A percentile compares a stretch with the other conserved stretches of the same genome.
Evolutionary conservation across 345 rosid genomes (phyloP).

Genomic region (Eucalyptus decipiens): DNA sequence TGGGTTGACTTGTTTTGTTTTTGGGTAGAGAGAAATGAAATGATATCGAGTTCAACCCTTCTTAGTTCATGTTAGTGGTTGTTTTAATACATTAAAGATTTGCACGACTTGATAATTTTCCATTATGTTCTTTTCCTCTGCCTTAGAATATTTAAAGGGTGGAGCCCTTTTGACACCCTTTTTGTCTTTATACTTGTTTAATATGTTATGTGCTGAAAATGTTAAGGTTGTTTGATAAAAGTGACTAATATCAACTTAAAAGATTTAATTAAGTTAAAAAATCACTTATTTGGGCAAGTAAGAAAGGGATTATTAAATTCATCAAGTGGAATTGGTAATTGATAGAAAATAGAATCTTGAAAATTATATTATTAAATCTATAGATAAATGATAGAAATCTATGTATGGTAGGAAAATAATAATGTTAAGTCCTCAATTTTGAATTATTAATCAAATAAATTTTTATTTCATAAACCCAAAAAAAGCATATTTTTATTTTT

Average conservation of each 20-base stretch:
- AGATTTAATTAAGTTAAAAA: neutral
- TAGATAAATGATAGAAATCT: neutral
- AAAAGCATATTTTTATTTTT: neutral
- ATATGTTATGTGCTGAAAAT: neutral
- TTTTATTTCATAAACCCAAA: neutral
- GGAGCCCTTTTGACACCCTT: neutral
- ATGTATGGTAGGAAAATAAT: neutral
- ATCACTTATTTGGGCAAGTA: neutral
- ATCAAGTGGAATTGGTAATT: neutral
- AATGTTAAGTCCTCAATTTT: neutral
- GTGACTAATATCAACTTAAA: neutral
- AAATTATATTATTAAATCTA: neutral
- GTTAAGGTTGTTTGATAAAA: neutral
- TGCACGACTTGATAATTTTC: neutral
- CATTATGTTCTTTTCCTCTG: fast-evolving
- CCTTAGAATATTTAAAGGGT: neutral
- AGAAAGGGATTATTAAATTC: neutral
- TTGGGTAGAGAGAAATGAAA: neutral
- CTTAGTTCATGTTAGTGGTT: neutral
- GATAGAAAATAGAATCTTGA: neutral
- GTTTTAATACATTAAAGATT: neutral
- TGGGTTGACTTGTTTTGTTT: neutral
- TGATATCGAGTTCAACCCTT: neutral
- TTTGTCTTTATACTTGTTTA: neutral
- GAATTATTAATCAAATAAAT: neutral